These are phyloP conservation scores for Neonectria neomacrospora DNA, from an alignment of 2,329 filamentous ascomycete genomes.

Conservation along the genomic window DNA sequence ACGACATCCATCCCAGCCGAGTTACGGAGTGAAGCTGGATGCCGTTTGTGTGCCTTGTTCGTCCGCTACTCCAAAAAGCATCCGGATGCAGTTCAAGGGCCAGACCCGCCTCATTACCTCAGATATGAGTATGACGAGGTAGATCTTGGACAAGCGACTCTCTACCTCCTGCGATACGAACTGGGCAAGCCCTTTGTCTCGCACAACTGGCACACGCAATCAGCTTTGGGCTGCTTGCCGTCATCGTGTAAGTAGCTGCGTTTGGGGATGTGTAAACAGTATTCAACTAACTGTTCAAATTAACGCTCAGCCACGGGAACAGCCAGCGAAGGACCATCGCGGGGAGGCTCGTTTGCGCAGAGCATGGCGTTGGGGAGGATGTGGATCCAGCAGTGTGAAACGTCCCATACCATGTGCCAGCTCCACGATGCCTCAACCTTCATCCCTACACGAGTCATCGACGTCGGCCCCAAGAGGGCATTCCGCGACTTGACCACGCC, in stretches of 20 bases:
- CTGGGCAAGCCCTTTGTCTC: not conserved
- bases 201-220: not conserved
- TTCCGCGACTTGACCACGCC: not conserved
- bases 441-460: not conserved
- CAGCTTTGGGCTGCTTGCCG: not conserved
- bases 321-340: not conserved
- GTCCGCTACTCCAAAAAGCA: not conserved
- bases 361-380: not conserved
- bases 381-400: not conserved
- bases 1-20: not conserved
- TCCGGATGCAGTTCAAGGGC: not conserved
- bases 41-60: not conserved
- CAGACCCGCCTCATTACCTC: not conserved
- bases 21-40: not conserved
- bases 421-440: not conserved
- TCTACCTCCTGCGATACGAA: not conserved
- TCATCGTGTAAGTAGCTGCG: not conserved
- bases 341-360: not conserved
- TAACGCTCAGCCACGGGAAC: not conserved
- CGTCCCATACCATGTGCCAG: not conserved
- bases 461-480: not conserved
- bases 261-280: not conserved
- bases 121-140: not conserved
- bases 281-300: not conserved
- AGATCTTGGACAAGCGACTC: not conserved